These are phyloP conservation scores for Skeletonema potamos DNA, from an alignment of 108 stramenopile species.

Conservation along the genomic window DNA sequence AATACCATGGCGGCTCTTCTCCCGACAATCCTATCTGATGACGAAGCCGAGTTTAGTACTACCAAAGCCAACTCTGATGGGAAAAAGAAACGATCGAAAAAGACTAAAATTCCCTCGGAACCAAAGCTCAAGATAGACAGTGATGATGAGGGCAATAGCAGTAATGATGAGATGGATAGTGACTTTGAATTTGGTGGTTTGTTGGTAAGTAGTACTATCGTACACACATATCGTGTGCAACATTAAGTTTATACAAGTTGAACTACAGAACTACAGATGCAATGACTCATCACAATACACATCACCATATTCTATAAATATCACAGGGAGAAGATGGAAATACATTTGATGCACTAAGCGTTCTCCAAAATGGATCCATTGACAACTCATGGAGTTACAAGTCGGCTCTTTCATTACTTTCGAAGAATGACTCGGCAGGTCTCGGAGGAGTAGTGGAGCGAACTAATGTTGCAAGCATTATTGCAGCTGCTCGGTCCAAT, in stretches of 20 bases:
- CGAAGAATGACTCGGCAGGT: slow-evolving; percentile 45
- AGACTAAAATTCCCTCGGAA: slow-evolving; percentile 1
- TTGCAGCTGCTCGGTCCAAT: slow-evolving; percentile 75
- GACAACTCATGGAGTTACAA: slow-evolving; percentile 82
- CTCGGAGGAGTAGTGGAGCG: slow-evolving; percentile 41
- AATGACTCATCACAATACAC: not conserved
- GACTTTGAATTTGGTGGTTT: slow-evolving; percentile 82
- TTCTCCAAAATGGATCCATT: slow-evolving; percentile 19
- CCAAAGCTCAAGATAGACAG: not conserved
- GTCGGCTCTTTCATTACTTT: slow-evolving; percentile 67
- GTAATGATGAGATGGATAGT: slow-evolving; percentile 57
- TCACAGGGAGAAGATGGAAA: slow-evolving; percentile 79
- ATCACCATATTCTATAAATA: not conserved
- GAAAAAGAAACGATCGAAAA: slow-evolving; percentile 13
- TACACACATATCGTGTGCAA: not conserved
- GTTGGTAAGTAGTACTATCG: slow-evolving; percentile 49
- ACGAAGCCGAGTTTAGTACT: slow-evolving; percentile 48
- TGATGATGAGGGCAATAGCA: slow-evolving; percentile 30
- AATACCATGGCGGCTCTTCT: slow-evolving; percentile 67
- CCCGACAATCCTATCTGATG: slow-evolving; percentile 75
- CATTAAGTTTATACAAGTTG: no score
- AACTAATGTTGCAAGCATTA: slow-evolving; percentile 72
- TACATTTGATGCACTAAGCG: slow-evolving; percentile 21
- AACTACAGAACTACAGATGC: no score
- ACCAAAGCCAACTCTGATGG: not conserved